Evolutionary conservation across 352 stramenopile species (phyloP).

Genomic region (Pythium aphanidermatum): DNA sequence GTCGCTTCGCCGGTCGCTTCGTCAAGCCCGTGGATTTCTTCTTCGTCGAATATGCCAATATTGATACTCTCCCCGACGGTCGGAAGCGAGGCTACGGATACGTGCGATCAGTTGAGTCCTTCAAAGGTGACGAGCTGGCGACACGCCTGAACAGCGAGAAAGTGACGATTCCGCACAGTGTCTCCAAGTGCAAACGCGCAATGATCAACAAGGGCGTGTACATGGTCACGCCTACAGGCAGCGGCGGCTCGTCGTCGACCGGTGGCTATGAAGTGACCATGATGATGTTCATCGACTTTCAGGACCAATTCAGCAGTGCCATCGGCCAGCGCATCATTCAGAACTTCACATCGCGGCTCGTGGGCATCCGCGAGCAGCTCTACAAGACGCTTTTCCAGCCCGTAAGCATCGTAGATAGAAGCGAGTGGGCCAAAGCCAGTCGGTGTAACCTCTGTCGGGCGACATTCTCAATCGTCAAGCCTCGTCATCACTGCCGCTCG

Average conservation of each 20-base stretch:
- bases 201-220: constrained; percentile 82
- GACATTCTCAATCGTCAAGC: constrained; percentile 69
- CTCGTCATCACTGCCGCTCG: constrained; percentile 73
- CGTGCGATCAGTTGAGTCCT: constrained; percentile 73
- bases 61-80: constrained; percentile 60
- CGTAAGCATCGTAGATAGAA: constrained; percentile 49
- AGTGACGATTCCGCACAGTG: constrained; percentile 58
- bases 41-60: constrained; percentile 83
- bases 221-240: constrained; percentile 35
- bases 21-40: constrained; percentile 84
- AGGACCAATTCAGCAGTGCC: constrained; percentile 61
- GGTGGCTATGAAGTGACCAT: constrained; percentile 71
- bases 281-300: constrained; percentile 85
- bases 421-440: constrained; percentile 49
- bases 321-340: constrained; percentile 66
- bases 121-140: constrained; percentile 73
- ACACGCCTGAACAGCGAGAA: constrained; percentile 58
- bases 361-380: constrained; percentile 73
- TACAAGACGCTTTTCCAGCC: constrained; percentile 82
- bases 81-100: constrained; percentile 69
- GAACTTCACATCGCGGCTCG: constrained; percentile 72
- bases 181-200: constrained; percentile 82
- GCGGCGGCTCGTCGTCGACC: constrained; percentile 22
- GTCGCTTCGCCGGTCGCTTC: constrained; percentile 71
- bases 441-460: constrained; percentile 63